Percentiles rank a stretch among this genome's conserved stretches.
Evolutionary conservation across 1,284 basidiomycete species (phyloP).

Genomic region (Fistulina hepatica): DNA sequence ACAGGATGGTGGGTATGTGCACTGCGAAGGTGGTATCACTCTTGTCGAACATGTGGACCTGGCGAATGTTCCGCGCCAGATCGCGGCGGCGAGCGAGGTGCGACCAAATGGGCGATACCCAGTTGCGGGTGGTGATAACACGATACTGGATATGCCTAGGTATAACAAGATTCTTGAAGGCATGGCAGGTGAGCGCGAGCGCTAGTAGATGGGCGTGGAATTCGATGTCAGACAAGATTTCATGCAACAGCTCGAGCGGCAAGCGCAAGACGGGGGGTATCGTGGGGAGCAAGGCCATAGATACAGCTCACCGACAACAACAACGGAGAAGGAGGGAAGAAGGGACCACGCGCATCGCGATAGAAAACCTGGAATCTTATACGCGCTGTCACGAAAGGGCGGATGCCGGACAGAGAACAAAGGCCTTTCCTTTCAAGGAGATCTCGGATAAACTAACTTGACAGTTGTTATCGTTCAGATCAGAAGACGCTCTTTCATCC

Average conservation of each 20-base stretch:
- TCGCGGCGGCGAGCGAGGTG: conserved; percentile 37
- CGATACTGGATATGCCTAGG: conserved; percentile 40
- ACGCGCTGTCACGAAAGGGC: too few species aligned
- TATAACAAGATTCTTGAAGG: conserved; percentile 27
- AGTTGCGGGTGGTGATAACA: conserved; percentile 30
- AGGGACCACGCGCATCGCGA: too few species aligned
- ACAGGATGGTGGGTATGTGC: too few species aligned
- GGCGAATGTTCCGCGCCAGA: conserved; percentile 29
- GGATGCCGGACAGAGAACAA: too few species aligned
- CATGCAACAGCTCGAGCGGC: conserved; percentile 34
- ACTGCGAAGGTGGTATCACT: conserved; percentile 20
- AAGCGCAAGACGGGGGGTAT: conserved; percentile 15
- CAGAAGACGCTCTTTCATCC: too few species aligned
- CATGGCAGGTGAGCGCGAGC: conserved; percentile 31
- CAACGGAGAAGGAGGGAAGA: too few species aligned
- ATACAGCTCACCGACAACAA: neutral
- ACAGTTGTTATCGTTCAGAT: too few species aligned
- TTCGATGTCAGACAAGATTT: conserved; percentile 33
- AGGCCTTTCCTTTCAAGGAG: too few species aligned
- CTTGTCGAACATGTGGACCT: conserved; percentile 29
- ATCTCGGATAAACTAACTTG: too few species aligned
- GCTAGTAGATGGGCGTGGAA: conserved; percentile 30
- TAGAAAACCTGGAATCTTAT: too few species aligned
- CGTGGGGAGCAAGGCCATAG: neutral
- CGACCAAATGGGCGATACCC: conserved; percentile 33